Conservation (phyloP, 768 basidiomycete genomes). For the Russula ochroleuca region DNA sequence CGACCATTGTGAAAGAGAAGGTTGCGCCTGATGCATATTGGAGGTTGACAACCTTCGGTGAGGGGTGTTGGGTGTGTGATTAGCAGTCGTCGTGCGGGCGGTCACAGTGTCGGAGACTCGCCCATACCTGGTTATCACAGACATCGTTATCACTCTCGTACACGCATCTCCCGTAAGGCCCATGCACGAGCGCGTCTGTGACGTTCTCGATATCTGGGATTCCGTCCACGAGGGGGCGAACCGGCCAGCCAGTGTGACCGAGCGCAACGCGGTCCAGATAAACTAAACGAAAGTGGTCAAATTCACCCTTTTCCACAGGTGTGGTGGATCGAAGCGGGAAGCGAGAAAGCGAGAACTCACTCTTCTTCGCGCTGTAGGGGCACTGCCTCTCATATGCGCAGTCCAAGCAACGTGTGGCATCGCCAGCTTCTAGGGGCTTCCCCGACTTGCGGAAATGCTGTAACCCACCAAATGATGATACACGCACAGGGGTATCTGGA, state of each 20-base stretch:
- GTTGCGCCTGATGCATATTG: constrained; percentile 81
- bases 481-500: constrained; percentile 57
- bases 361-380: constrained; percentile 83
- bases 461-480: constrained; percentile 85
- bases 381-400: constrained; percentile 71
- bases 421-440: constrained; percentile 67
- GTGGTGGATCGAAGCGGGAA: background rate
- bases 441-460: constrained; percentile 70
- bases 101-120: background rate
- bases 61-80: background rate
- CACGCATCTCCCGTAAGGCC: constrained; percentile 78
- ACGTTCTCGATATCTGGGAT: constrained; percentile 85
- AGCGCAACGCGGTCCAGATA: constrained; percentile 71
- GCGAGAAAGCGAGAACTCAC: constrained; percentile 38
- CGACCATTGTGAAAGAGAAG: constrained; percentile 86
- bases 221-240: constrained; percentile 65
- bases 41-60: constrained; percentile 68
- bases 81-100: background rate
- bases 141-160: constrained; percentile 85
- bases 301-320: background rate
- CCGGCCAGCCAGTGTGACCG: constrained; percentile 61
- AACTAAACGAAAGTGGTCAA: constrained; percentile 41
- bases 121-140: constrained; percentile 70
- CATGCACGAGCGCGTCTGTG: constrained; percentile 59
- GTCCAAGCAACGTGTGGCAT: constrained; percentile 68